Base-by-base conservation (phyloP, 345 rosid genomes). In the Cardamine occulta region DNA sequence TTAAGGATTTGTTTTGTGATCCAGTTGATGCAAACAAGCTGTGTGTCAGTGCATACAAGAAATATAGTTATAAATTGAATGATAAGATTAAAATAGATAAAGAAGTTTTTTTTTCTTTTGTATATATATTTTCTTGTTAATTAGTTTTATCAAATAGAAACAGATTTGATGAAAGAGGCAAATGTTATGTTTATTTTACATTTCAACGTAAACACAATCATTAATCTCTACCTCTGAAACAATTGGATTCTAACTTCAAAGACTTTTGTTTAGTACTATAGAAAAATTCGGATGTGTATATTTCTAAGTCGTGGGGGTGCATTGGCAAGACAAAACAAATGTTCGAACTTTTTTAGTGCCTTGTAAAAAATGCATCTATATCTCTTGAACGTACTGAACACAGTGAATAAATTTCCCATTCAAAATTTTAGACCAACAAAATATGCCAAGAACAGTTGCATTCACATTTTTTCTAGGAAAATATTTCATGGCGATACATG, bases 21-120 rank as follows among this genome's bases (percentile, higher is more conserved):
- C 55, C 26, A 45, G n/a, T 15, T 14, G 72, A 77, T 18, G 35
- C 66, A 55, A 70, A 70, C 66, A 77, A 56, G 52, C 45, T 63
- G 14, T 45, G 56, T 47, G 29, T 69, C 65, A 69, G 56, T 51
- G 34, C 45, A 15, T 31, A 49, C 55, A 62, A 68, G 52, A 28
- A 17, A 18, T 23, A 47, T 24, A 39, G 29, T 64, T 54, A 42
- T 31, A 64, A 31, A 42, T 3, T 53, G 56, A 66, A 29, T 73
- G 31, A 53, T 52, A 63, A 52, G 8, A 47, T n/a, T 15, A 47
- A 53, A 10, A 53, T 13, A 24, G 0, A 24, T 24, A 53, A 53
- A 53, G 1, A 24, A 19, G 28, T 24, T 24, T 21, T 52, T 52
- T 62, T 32, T 51, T 26, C 15, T n/a, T 48, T 39, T 60, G 57